Conservation (phyloP, 148 eudicot genomes). For the Amaranthus hypochondriacus region DNA sequence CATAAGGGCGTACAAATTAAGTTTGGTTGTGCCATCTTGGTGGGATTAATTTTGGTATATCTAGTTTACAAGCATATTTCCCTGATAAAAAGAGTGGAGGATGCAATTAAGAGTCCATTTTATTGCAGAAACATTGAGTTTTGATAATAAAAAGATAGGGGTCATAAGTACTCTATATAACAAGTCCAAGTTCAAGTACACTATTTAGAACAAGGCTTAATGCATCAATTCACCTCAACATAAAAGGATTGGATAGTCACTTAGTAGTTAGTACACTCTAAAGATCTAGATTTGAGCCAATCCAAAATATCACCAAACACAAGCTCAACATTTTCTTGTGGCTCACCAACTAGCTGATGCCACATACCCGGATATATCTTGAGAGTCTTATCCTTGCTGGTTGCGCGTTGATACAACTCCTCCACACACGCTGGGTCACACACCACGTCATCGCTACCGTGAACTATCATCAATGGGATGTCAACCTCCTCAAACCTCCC, state of each 20-base stretch:
- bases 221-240: neutral
- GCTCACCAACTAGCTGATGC: conserved; percentile 91
- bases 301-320: conserved; percentile 81
- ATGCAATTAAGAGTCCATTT: neutral
- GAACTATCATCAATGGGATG: conserved; percentile 62
- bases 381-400: conserved; percentile 78
- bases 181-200: neutral
- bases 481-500: conserved; percentile 55
- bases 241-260: neutral
- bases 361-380: conserved; percentile 81
- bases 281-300: conserved; percentile 69
- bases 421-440: conserved; percentile 86
- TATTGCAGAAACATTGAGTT: neutral
- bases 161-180: neutral
- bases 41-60: too few species aligned
- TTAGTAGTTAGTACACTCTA: conserved; percentile 16
- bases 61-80: too few species aligned
- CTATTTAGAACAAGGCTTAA: neutral
- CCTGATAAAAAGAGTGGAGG: too few species aligned
- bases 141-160: too few species aligned
- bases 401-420: conserved; percentile 59
- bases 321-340: conserved; percentile 59
- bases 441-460: conserved; percentile 70
- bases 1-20: too few species aligned
- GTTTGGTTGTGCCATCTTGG: too few species aligned